Conservation (phyloP, 768 basidiomycete species). For the Termitomyces sp. region DNA sequence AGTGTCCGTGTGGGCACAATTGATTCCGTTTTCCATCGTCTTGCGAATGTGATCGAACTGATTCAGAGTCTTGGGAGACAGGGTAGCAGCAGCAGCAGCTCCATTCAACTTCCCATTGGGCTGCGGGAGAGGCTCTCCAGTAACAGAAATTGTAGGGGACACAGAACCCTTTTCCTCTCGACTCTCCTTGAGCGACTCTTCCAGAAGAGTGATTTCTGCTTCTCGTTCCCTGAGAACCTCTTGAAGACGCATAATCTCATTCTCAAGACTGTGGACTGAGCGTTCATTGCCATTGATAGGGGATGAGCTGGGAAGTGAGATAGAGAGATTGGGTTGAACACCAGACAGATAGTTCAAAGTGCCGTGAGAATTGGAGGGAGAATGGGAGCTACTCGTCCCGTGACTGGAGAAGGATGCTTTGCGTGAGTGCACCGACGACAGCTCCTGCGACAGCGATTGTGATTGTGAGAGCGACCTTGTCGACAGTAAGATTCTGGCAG, state of each 20-base stretch:
- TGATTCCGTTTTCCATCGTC: slow-evolving; percentile 54
- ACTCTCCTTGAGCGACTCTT: slow-evolving; percentile 45
- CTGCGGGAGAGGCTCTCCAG: slow-evolving; percentile 13
- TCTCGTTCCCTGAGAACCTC: slow-evolving; percentile 90
- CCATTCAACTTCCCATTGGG: slow-evolving; percentile 20
- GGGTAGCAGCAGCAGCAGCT: slow-evolving; percentile 29
- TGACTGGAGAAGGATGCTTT: slow-evolving; percentile 77
- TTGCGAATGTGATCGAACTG: slow-evolving; percentile 74
- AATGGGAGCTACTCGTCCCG: slow-evolving; percentile 61
- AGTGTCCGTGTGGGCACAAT: slow-evolving; percentile 30
- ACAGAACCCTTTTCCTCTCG: slow-evolving; percentile 22
- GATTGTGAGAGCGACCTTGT: slow-evolving; percentile 88
- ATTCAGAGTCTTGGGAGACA: slow-evolving; percentile 71
- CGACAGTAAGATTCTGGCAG: slow-evolving; percentile 8
- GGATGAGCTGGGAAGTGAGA: slow-evolving; percentile 46
- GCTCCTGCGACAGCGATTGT: slow-evolving; percentile 96
- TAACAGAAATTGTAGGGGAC: slow-evolving; percentile 6
- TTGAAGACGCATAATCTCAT: slow-evolving; percentile 94
- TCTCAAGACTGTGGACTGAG: slow-evolving; percentile 81
- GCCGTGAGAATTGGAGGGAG: slow-evolving; percentile 58
- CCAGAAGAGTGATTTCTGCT: slow-evolving; percentile 80
- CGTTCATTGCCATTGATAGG: slow-evolving; percentile 50
- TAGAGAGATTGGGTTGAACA: slow-evolving; percentile 52
- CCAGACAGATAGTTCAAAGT: slow-evolving; percentile 16
- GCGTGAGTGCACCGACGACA: slow-evolving; percentile 84